These are phyloP conservation scores for Fonsecaea nubica DNA, from an alignment of 2,329 filamentous ascomycete genomes.

Conservation along the genomic window DNA sequence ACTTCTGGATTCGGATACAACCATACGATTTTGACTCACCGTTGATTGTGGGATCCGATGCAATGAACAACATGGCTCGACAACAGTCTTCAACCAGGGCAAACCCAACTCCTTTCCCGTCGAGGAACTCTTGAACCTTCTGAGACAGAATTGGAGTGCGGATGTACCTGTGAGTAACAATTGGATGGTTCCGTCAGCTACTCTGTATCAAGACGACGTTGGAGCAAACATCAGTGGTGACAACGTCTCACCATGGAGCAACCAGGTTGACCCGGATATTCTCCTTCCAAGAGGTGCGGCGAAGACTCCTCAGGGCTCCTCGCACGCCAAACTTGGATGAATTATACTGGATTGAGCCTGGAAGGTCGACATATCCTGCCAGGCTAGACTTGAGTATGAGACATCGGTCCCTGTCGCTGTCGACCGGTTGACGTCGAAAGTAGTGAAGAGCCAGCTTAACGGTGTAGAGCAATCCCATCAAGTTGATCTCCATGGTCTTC, in stretches of 20 bases:
- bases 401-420: constrained; percentile 39
- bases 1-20: too few species aligned
- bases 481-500: constrained; percentile 47
- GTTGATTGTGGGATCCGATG: constrained; percentile 45
- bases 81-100: constrained; percentile 49
- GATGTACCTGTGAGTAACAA: constrained; percentile 5
- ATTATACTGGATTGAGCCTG: constrained; percentile 42
- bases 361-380: constrained; percentile 41
- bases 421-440: constrained; percentile 47
- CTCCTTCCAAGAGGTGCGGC: constrained; percentile 50
- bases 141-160: constrained; percentile 2
- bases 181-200: too few species aligned
- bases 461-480: constrained; percentile 54
- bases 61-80: constrained; percentile 43
- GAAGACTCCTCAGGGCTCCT: constrained; percentile 53
- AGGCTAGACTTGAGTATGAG: constrained; percentile 46
- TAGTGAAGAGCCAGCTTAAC: constrained; percentile 57
- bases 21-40: constrained; percentile 31
- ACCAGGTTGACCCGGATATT: constrained; percentile 57
- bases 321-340: constrained; percentile 51
- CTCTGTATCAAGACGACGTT: too few species aligned
- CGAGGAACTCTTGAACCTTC: constrained; percentile 49
- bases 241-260: constrained; percentile 40
- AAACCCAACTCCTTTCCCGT: constrained; percentile 45
- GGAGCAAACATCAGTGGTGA: neutral